Conservation (phyloP, 306 rosid species). For the Citrullus amarus region DNA sequence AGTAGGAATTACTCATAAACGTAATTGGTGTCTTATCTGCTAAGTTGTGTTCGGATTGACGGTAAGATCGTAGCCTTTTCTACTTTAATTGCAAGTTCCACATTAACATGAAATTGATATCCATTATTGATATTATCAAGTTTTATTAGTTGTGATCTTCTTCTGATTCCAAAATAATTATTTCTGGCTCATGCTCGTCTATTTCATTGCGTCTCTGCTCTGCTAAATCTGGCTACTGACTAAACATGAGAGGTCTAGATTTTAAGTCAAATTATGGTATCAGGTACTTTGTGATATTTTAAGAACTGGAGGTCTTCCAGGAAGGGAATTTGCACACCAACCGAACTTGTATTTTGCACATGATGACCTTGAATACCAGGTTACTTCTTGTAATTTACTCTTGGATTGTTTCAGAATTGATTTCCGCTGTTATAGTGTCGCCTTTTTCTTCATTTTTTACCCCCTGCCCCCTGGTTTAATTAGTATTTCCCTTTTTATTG, state of each 20-base stretch:
- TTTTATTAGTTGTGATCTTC: neutral
- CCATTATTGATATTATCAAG: neutral
- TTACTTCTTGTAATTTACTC: slow-evolving; percentile 20
- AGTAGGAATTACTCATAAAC: neutral
- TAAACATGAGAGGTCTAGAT: neutral
- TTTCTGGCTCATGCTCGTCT: neutral
- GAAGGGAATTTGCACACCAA: slow-evolving; percentile 50
- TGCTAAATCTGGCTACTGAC: neutral
- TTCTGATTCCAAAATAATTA: neutral
- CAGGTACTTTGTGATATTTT: slow-evolving; percentile 89
- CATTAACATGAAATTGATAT: neutral
- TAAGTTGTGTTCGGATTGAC: neutral
- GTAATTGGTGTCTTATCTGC: neutral
- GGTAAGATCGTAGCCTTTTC: neutral
- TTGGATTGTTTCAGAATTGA: neutral
- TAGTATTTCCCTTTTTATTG: neutral
- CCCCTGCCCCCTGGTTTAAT: neutral
- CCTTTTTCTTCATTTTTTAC: neutral
- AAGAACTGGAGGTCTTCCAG: slow-evolving; percentile 89
- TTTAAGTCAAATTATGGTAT: slow-evolving; percentile 4
- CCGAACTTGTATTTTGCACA: slow-evolving; percentile 68
- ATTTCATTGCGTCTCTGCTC: neutral
- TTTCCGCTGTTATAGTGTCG: neutral
- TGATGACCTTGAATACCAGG: slow-evolving; percentile 93
- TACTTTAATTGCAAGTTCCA: neutral